These are phyloP conservation scores for Metschnikowia lochheadii DNA, from an alignment of 805 yeast species.

Conservation along the genomic window DNA sequence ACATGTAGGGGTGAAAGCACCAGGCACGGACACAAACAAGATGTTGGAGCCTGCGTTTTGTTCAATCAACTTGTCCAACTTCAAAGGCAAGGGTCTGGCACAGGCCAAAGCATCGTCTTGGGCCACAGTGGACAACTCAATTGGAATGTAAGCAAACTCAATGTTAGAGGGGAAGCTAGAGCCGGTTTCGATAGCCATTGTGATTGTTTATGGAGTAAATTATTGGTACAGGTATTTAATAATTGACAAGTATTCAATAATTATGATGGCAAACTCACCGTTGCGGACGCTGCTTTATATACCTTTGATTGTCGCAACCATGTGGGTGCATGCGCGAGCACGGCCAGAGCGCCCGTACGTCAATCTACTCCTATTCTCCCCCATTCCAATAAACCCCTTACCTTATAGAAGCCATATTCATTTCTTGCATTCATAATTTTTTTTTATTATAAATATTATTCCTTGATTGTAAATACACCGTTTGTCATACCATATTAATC, in stretches of 20 bases:
- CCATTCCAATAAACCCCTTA: too few relatives aligned
- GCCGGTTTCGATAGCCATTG: slow-evolving; percentile 23
- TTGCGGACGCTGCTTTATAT: neutral
- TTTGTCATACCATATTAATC: too few relatives aligned
- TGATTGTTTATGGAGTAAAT: neutral
- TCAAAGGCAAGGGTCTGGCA: slow-evolving; percentile 30
- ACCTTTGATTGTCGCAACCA: too few relatives aligned
- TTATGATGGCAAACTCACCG: neutral
- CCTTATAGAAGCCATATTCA: too few relatives aligned
- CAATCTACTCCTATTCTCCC: too few relatives aligned
- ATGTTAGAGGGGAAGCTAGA: slow-evolving; percentile 32
- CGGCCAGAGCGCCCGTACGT: too few relatives aligned
- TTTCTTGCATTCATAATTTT: too few relatives aligned
- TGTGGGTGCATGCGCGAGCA: too few relatives aligned
- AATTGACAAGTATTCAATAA: too few relatives aligned
- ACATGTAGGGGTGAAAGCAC: slow-evolving; percentile 44
- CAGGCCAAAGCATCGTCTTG: slow-evolving; percentile 30
- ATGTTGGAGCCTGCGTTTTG: slow-evolving; percentile 24
- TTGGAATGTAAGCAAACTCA: slow-evolving; percentile 37
- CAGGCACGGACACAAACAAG: slow-evolving; percentile 39
- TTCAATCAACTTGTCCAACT: slow-evolving; percentile 30
- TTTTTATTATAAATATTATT: too few relatives aligned
- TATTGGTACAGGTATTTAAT: too few relatives aligned
- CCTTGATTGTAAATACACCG: too few relatives aligned
- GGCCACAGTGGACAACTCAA: slow-evolving; percentile 24